A percentile compares a stretch with the other conserved stretches of the same genome.
Evolutionary conservation across 2,329 filamentous ascomycete genomes (phyloP).

Genomic region (Pseudogymnoascus sp.): DNA sequence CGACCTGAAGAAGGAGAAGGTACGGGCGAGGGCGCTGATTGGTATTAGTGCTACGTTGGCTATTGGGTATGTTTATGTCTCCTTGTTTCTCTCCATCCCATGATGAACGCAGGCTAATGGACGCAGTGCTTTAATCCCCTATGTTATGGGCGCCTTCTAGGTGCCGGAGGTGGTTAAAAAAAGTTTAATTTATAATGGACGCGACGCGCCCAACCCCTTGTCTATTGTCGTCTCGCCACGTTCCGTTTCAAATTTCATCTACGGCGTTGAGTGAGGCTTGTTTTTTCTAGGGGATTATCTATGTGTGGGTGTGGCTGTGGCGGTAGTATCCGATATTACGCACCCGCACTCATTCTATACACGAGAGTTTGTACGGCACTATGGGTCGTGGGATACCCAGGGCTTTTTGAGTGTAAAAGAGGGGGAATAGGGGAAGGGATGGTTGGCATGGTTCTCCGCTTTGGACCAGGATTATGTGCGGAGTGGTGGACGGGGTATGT

Average conservation of each 20-base stretch:
- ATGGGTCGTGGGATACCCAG: conserved; percentile 2
- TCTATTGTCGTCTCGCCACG: neutral
- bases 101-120: conserved; percentile 12
- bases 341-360: neutral
- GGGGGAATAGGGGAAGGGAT: neutral
- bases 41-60: conserved; percentile 81
- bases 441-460: neutral
- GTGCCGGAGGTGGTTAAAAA: neutral
- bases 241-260: neutral
- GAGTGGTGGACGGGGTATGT: neutral
- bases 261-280: neutral
- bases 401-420: neutral
- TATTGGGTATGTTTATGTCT: conserved; percentile 71
- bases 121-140: conserved; percentile 27
- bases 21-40: conserved; percentile 75
- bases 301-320: neutral
- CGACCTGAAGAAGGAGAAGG: conserved; percentile 74
- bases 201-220: neutral
- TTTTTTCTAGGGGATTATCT: conserved; percentile 1
- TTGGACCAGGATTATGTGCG: neutral
- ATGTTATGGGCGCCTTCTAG: conserved; percentile 24
- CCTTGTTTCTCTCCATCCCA: neutral
- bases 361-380: neutral
- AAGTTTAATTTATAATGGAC: conserved; percentile 3
- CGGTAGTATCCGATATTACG: neutral